Evolutionary conservation across 2,329 filamentous ascomycete genomes (phyloP).

Genomic region (Periconia sp.): DNA sequence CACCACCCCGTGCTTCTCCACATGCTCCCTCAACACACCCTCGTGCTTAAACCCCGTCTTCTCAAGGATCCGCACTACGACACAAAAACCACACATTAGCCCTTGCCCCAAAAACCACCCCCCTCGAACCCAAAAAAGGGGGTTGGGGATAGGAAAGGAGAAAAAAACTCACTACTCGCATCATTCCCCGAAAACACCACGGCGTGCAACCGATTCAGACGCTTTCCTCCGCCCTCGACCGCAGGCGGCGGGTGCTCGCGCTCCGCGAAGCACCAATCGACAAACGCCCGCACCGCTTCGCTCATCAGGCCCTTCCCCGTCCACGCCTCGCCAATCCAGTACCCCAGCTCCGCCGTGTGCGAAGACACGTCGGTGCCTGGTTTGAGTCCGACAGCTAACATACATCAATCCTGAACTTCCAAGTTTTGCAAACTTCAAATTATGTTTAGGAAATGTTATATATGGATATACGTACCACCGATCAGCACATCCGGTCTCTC

Average conservation of each 20-base stretch:
- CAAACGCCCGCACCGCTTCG: constrained; percentile 36
- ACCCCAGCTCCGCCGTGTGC: constrained; percentile 45
- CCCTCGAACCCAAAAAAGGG: not conserved
- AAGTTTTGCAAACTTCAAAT: too few species aligned
- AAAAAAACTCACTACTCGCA: constrained; percentile 28
- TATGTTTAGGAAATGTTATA: too few species aligned
- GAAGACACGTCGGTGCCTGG: constrained; percentile 37
- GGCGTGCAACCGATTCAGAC: constrained; percentile 33
- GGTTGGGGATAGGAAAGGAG: not conserved
- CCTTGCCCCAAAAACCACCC: not conserved
- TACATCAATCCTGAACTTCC: too few species aligned
- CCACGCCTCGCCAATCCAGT: constrained; percentile 44
- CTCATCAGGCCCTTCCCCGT: constrained; percentile 41
- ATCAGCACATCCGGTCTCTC: not conserved
- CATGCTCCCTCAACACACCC: constrained; percentile 36
- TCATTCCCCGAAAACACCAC: constrained; percentile 33
- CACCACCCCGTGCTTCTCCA: constrained; percentile 39
- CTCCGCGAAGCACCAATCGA: constrained; percentile 35
- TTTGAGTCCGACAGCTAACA: constrained; percentile 38
- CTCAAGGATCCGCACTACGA: constrained; percentile 29
- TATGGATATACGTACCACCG: not conserved
- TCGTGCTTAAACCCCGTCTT: constrained; percentile 44
- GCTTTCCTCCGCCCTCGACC: constrained; percentile 14
- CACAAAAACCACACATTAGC: not conserved
- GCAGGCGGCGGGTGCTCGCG: constrained; percentile 4